Evolutionary conservation across 1,284 basidiomycete genomes (phyloP).

Genomic region (Ceratobasidium papillatum): DNA sequence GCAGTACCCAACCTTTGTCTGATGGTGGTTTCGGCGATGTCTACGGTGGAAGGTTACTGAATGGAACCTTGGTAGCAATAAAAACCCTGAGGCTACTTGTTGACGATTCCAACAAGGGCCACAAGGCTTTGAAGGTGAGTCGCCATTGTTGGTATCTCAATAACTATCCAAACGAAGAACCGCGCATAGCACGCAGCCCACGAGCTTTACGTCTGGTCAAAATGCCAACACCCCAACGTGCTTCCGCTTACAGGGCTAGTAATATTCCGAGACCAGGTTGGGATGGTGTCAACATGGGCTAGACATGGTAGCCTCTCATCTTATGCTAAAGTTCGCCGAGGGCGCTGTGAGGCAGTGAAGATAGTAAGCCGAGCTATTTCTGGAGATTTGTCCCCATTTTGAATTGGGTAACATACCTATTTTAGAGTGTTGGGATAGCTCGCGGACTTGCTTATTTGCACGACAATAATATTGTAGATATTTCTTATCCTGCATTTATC

Average conservation of each 20-base stretch:
- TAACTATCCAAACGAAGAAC: no score
- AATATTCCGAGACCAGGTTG: background rate
- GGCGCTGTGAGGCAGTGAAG: background rate
- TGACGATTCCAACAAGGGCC: background rate
- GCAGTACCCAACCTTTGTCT: background rate
- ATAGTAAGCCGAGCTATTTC: background rate
- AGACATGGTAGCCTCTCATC: background rate
- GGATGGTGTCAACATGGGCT: conserved; percentile 16
- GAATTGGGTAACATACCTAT: background rate
- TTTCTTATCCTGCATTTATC: no score
- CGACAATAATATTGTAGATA: background rate
- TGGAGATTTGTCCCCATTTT: background rate
- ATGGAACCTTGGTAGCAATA: background rate
- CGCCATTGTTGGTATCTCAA: no score
- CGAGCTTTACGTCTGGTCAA: conserved; percentile 6
- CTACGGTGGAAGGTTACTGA: background rate
- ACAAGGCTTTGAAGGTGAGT: no score
- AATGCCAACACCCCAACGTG: conserved; percentile 9
- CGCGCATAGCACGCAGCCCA: conserved; percentile 23
- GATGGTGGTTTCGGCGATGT: conserved; percentile 10
- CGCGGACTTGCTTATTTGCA: background rate
- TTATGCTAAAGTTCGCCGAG: background rate
- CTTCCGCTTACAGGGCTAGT: background rate
- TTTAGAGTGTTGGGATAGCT: background rate
- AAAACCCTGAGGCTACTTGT: background rate